A percentile compares a stretch with the other conserved stretches of the same genome.
Conservation (phyloP, 305 asterid species). For the Caryopteris hybrid region DNA sequence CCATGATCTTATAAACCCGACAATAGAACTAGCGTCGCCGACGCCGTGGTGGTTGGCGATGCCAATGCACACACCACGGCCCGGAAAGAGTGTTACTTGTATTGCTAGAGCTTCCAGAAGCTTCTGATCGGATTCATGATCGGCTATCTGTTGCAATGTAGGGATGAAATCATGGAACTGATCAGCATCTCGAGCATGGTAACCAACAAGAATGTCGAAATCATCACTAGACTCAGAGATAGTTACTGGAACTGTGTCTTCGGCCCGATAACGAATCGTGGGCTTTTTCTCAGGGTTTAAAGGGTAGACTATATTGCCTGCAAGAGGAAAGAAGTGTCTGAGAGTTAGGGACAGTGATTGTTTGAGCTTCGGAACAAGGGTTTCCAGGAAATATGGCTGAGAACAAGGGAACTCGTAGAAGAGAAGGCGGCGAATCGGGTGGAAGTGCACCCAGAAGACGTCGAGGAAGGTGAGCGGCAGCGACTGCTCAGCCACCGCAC, state of each 20-base stretch:
- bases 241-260: conserved; percentile 35
- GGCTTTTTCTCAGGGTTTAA: conserved; percentile 16
- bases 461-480: conserved; percentile 36
- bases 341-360: conserved; percentile 35
- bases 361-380: conserved; percentile 29
- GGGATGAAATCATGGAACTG: conserved; percentile 29
- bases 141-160: neutral
- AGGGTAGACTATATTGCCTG: conserved; percentile 29
- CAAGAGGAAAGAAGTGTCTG: conserved; percentile 29
- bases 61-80: conserved; percentile 31
- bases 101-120: conserved; percentile 15
- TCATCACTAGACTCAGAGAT: conserved; percentile 19
- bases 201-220: conserved; percentile 21
- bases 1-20: conserved; percentile 20
- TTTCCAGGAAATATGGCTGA: conserved; percentile 20
- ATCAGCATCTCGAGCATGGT: conserved; percentile 15
- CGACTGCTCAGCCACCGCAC: conserved; percentile 9
- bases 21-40: conserved; percentile 29
- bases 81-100: conserved; percentile 33
- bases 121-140: conserved; percentile 5
- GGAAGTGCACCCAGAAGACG: conserved; percentile 27
- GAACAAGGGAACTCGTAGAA: conserved; percentile 26
- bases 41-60: conserved; percentile 26
- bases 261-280: conserved; percentile 15
- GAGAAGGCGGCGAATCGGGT: conserved; percentile 25